Evolutionary conservation across 2,329 filamentous ascomycete genomes (phyloP), one percentile per base, ranked within the genome.

Genomic region (Hymenoscyphus occultus): DNA sequence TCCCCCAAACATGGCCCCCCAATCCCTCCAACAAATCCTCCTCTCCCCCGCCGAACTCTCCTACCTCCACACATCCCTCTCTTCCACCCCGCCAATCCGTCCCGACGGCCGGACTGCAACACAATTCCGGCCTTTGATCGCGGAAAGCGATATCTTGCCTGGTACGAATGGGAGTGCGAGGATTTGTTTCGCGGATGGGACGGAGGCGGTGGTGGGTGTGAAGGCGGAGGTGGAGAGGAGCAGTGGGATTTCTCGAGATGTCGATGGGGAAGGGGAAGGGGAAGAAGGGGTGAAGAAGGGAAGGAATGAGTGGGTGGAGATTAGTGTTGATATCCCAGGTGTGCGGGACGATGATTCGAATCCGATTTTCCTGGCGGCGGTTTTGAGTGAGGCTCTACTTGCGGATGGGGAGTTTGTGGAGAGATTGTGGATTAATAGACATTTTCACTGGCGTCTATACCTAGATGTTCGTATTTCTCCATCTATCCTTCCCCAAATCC

Each of bases 381-480:
- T 98, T 91, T 82, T 98, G 77, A 87, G 86, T 64, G 95, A 99
- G 82, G 91, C 92, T 64, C 77, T 99, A 78, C 82, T 95, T 66
- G 88, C 87, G 39, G 90, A 88, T 77, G 89, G 87, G 22, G 83
- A 84, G 73, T 85, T 91, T 76, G 83, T 84, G 69, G 87, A 86
- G 76, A 86, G 89, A 73, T 78, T 99, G 74, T 90, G 88, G 78
- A 97, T 99, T 76, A 98, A 97, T 79, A 80, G 83, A 65, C 85
- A 93, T 56, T 99, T 94, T 82, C 94, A 98, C 82, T 99, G 95
- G 95, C 92, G 93, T 79, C 78, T 99, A 64, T 98, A 94, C 78
- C 85, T 99, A 68, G 95, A 99, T 79, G 93, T 97, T 77, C 74
- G 91, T 83, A 51, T 64, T 35, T 63, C 64, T 60, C 32, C n/a